A percentile compares a stretch with the other conserved stretches of the same genome.
Evolutionary conservation across 768 basidiomycete genomes (phyloP).

Genomic region (Tylopilus sp.): DNA sequence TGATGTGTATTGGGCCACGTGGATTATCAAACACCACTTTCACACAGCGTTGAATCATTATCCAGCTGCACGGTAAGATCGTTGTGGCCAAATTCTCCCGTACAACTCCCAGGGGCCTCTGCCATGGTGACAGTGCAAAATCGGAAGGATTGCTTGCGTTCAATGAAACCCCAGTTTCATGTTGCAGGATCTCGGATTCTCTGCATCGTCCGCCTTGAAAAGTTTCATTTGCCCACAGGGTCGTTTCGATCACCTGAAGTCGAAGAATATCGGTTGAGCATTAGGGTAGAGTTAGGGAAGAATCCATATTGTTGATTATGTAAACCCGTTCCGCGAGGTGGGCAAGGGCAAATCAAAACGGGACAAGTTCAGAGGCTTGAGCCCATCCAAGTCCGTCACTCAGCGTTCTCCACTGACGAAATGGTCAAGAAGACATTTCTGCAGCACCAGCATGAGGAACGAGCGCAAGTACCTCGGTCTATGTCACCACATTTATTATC

Average conservation of each 20-base stretch:
- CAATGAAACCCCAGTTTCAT: too few relatives aligned
- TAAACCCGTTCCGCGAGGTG: too few relatives aligned
- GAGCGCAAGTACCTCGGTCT: neutral
- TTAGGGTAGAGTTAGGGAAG: too few relatives aligned
- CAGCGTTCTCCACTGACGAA: neutral
- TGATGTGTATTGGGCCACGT: conserved; percentile 4
- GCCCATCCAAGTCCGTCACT: neutral
- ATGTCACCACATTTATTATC: neutral
- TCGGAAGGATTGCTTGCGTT: neutral
- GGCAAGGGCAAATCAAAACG: conserved; percentile 10
- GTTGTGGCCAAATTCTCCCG: neutral
- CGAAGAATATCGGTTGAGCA: too few relatives aligned
- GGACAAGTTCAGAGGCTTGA: neutral
- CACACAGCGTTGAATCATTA: neutral
- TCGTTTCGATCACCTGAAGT: too few relatives aligned
- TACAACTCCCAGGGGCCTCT: neutral
- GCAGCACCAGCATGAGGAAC: neutral
- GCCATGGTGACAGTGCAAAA: neutral
- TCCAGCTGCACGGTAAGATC: neutral
- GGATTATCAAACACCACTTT: conserved; percentile 14
- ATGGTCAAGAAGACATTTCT: conserved; percentile 9
- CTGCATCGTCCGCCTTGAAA: too few relatives aligned
- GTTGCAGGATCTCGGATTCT: too few relatives aligned
- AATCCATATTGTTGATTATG: too few relatives aligned
- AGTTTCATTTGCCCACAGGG: too few relatives aligned